Percentiles rank a stretch among this genome's conserved stretches.
phyloP scores from a whole-genome alignment of 75 land plant species.

The Ceratopteris richardii region DNA sequence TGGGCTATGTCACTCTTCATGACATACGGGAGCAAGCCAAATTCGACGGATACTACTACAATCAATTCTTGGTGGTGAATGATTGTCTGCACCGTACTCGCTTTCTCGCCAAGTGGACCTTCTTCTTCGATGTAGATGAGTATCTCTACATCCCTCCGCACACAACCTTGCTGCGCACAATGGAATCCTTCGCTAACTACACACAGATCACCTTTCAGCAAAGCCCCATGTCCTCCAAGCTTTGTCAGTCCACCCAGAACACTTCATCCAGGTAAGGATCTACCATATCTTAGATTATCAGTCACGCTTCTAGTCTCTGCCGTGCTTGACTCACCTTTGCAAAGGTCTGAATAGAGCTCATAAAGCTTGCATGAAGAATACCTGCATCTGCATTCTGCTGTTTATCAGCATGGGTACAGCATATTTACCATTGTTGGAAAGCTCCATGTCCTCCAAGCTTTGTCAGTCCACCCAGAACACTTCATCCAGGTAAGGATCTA shows the following conservation, averaged over 20 bases:
- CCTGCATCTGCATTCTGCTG: no score
- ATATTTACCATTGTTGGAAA: no score
- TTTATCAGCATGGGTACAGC: no score
- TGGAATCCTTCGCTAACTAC: constrained; percentile 26
- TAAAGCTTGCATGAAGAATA: no score
- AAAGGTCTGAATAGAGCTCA: no score
- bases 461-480: constrained; percentile 21
- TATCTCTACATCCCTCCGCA: constrained; percentile 47
- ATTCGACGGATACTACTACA: constrained; percentile 80
- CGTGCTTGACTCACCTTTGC: no score
- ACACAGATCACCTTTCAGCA: constrained; percentile 80
- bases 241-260: constrained; percentile 29
- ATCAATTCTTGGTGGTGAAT: constrained; percentile 85
- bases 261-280: background rate
- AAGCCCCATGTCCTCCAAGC: constrained; percentile 56
- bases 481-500: background rate
- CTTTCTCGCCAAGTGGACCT: constrained; percentile 69
- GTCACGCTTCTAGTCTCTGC: no score
- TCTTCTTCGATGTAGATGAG: constrained; percentile 90
- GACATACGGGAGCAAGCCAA: constrained; percentile 59
- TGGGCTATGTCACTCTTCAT: constrained; percentile 68
- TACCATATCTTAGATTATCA: no score
- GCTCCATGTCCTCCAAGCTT: constrained; percentile 57
- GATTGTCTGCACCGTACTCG: constrained; percentile 78
- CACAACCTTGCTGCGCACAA: constrained; percentile 31